A percentile compares a stretch with the other conserved stretches of the same genome.
Conservation (phyloP, 345 rosid species). For the Linum usitatissimum region DNA sequence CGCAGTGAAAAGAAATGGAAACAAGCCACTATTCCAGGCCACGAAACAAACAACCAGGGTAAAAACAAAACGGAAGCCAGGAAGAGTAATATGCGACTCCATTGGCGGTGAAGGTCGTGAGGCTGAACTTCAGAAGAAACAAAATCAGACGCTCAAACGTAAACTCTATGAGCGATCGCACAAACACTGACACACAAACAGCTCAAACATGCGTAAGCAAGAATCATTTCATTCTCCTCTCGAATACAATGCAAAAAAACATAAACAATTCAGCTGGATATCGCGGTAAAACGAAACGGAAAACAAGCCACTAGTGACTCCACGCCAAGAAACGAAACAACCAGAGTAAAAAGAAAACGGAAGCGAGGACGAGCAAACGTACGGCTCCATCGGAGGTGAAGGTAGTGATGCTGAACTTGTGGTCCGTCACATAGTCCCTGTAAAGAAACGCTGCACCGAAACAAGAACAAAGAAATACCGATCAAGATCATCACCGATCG, state of each 20-base stretch:
- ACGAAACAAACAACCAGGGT: not conserved
- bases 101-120: constrained; percentile 40
- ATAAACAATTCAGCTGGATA: too few relatives aligned
- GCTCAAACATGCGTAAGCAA: not conserved
- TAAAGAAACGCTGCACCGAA: constrained; percentile 49
- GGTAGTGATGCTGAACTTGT: constrained; percentile 57
- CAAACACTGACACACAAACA: not conserved
- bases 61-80: constrained; percentile 10
- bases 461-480: constrained; percentile 9
- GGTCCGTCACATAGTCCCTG: constrained; percentile 68
- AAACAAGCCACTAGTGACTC: not conserved
- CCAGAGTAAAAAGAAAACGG: constrained; percentile 12
- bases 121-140: constrained; percentile 17
- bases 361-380: constrained; percentile 3
- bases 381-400: constrained; percentile 54
- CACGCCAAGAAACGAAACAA: not conserved
- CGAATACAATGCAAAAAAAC: too few relatives aligned
- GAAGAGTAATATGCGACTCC: constrained; percentile 38
- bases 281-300: too few relatives aligned
- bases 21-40: not conserved
- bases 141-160: not conserved
- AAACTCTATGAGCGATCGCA: too few relatives aligned
- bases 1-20: too few relatives aligned
- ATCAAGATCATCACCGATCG: constrained; percentile 1
- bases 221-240: not conserved